A percentile compares a stretch with the other conserved stretches of the same genome.
Evolutionary conservation across 164 flowering plant species (phyloP).

Genomic region (Vitis labrusca): DNA sequence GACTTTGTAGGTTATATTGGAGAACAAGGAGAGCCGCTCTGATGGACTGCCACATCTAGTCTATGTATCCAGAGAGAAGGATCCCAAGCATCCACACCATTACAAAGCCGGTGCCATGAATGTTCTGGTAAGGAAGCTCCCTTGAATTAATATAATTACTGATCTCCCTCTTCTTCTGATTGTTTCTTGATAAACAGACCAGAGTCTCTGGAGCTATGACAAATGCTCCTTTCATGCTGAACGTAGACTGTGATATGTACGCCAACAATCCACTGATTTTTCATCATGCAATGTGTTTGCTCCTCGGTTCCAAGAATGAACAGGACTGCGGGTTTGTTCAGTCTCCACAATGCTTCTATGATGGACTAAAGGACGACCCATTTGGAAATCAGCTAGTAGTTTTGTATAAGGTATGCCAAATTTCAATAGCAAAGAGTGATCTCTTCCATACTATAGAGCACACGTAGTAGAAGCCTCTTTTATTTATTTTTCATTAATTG

Average conservation of each 20-base stretch:
- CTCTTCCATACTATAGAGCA: no score
- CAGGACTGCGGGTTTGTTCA: slow-evolving; percentile 48
- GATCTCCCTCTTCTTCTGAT: no score
- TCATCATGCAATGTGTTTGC: slow-evolving; percentile 54
- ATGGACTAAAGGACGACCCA: slow-evolving; percentile 45
- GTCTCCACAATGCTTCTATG: slow-evolving; percentile 53
- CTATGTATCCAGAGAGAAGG: slow-evolving; percentile 66
- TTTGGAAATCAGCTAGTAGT: slow-evolving; percentile 38
- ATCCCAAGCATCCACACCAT: slow-evolving; percentile 53
- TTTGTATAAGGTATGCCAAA: slow-evolving; percentile 24
- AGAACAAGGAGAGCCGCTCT: slow-evolving; percentile 36
- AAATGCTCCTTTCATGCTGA: slow-evolving; percentile 68
- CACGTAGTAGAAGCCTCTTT: no score
- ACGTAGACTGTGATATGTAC: slow-evolving; percentile 77
- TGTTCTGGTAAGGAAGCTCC: slow-evolving; percentile 36
- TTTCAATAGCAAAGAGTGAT: no score
- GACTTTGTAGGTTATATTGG: slow-evolving; percentile 41
- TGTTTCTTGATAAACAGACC: slow-evolving; percentile 23
- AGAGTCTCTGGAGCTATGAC: slow-evolving; percentile 75
- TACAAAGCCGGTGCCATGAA: slow-evolving; percentile 86
- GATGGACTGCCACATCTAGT: slow-evolving; percentile 52
- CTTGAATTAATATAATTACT: no score
- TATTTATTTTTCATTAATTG: not conserved
- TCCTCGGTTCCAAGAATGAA: slow-evolving; percentile 33
- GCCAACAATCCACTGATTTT: slow-evolving; percentile 51